phyloP scores from a whole-genome alignment of 164 flowering plant genomes.

The Dillenia turbinata region DNA sequence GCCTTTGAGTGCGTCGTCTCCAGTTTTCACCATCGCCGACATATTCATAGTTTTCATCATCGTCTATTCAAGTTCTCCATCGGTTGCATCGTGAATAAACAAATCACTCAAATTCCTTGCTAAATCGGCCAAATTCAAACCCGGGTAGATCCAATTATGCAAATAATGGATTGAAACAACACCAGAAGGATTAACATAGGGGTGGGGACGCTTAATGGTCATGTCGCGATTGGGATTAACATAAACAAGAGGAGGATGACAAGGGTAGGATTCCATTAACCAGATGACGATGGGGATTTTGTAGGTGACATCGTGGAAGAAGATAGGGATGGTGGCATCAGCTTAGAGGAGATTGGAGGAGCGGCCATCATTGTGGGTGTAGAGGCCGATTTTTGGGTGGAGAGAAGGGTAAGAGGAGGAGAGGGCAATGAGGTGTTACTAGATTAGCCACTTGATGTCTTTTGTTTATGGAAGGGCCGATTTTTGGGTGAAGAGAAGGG shows the following conservation, averaged over 20 bases:
- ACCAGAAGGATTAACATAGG: constrained; percentile 57
- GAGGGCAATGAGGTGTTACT: constrained; percentile 55
- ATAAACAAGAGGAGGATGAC: constrained; percentile 55
- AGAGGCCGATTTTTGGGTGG: constrained; percentile 52
- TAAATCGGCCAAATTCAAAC: constrained; percentile 56
- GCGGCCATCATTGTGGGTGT: constrained; percentile 77
- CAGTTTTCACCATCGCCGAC: too few species aligned
- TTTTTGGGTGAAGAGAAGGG: constrained; percentile 56
- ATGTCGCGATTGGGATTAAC: constrained; percentile 68
- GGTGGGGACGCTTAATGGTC: constrained; percentile 70
- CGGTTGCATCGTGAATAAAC: constrained; percentile 57
- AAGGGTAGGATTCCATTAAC: constrained; percentile 68
- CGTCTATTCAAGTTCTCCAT: too few species aligned
- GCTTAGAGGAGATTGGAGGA: constrained; percentile 62
- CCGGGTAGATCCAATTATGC: constrained; percentile 59
- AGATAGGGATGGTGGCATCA: constrained; percentile 62
- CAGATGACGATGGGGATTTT: constrained; percentile 66
- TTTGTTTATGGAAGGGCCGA: constrained; percentile 57
- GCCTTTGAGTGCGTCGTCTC: too few species aligned
- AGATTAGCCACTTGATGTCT: constrained; percentile 61
- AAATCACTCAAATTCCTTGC: constrained; percentile 27
- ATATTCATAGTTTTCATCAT: too few species aligned
- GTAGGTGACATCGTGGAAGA: constrained; percentile 49
- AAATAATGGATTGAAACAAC: constrained; percentile 49
- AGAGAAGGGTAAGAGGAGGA: constrained; percentile 41